Conservation (phyloP, 192 early-diverging fungal species). For the Allomyces arbusculus region DNA sequence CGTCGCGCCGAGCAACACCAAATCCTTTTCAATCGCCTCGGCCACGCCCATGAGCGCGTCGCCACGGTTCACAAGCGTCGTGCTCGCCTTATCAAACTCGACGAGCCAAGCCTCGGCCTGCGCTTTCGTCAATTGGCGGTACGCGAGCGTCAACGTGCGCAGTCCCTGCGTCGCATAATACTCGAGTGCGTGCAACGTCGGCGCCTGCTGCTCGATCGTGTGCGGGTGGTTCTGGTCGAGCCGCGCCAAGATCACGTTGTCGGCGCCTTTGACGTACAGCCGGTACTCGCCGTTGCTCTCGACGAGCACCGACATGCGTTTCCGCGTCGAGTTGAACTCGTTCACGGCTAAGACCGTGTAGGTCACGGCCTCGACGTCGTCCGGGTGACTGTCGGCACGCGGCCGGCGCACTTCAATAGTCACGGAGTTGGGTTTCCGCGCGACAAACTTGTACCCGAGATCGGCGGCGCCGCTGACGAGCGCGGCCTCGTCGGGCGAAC, state of each 20-base stretch:
- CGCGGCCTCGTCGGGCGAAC: conserved; percentile 67
- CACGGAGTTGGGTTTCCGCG: conserved; percentile 38
- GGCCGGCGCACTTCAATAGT: conserved; percentile 12
- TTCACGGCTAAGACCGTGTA: conserved; percentile 71
- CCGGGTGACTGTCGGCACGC: conserved; percentile 17
- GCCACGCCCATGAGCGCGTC: conserved; percentile 45
- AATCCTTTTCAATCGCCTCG: conserved; percentile 10
- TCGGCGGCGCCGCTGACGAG: conserved; percentile 59
- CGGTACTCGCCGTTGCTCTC: conserved; percentile 54
- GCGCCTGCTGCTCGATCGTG: conserved; percentile 8
- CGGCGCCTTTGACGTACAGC: conserved; percentile 93
- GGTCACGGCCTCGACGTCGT: conserved; percentile 45
- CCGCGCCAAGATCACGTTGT: conserved; percentile 88
- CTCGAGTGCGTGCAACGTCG: conserved; percentile 41
- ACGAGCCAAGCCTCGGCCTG: conserved; percentile 52
- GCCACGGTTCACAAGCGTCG: conserved; percentile 68
- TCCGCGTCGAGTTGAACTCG: conserved; percentile 88
- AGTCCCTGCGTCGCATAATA: conserved; percentile 65
- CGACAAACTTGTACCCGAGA: conserved; percentile 54
- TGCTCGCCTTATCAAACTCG: conserved; percentile 57
- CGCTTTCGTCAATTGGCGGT: conserved; percentile 42
- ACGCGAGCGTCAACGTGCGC: conserved; percentile 72
- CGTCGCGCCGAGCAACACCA: conserved; percentile 25
- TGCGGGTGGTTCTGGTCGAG: conserved; percentile 50
- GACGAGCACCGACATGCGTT: conserved; percentile 81